Evolutionary conservation across 129 eudicot genomes (phyloP), one percentile per base, ranked within the genome.

Genomic region (Helianthus annuus): DNA sequence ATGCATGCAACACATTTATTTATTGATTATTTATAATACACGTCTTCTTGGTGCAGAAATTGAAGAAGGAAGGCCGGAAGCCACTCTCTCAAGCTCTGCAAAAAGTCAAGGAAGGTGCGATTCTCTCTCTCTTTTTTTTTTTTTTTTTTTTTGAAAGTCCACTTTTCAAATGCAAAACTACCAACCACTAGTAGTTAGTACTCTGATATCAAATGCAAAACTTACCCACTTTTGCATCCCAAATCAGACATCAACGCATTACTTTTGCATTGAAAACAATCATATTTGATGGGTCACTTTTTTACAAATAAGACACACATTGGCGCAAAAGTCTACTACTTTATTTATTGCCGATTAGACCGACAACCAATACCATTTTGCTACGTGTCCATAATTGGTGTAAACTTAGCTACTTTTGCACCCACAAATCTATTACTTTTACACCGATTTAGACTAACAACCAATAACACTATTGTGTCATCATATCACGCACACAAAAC

Each of bases 31-130:
- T 19, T 19, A 19, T 19, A 19, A 19, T 5, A 1, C 14, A 10
- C 12, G 6, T 52, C 22, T 52, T 32, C 6, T 48, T 48, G n/a
- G 7, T 52, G 76, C 85, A 94, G 98, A 84, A 77, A 75, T 69
- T 94, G 73, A 83, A 84, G 81, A 85, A 53, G 85, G 92, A 81
- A 53, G 80, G 92, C 27, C 89, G 88, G 54, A 90, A 83, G 79
- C 96, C 92, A 61, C 88, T 94, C 1, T 87, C 6, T 73, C 91
- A 94, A 82, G 98, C 98, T 60, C 54, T 94, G 32, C 89, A 82
- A 80, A 94, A 94, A 80, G 90, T 94, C 39, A 94, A 94, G 78
- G 98, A 94, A 90, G 98, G 98, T 90, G 39, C 7, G 24, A 32
- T 45, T 11, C 36, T 32, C 2, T 32, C 2, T 32, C 36, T 32